These are phyloP conservation scores for Haberlea rhodopensis DNA, from an alignment of 257 asterid species.

Conservation along the genomic window DNA sequence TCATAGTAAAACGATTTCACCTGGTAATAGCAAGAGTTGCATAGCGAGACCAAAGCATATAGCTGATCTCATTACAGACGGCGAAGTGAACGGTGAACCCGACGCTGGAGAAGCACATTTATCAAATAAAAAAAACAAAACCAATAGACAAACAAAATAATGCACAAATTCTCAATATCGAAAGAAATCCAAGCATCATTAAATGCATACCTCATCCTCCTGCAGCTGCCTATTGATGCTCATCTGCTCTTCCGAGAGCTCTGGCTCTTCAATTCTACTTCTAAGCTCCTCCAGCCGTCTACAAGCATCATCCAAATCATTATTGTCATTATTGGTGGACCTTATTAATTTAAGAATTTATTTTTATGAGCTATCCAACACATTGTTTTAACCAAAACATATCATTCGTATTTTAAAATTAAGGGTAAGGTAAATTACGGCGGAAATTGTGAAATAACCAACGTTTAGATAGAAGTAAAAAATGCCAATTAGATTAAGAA, in stretches of 20 bases:
- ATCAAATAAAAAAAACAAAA: neutral
- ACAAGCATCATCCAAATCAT: constrained; percentile 36
- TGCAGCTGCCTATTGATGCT: constrained; percentile 64
- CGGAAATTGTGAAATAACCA: no score
- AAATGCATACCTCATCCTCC: constrained; percentile 68
- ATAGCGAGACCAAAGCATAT: neutral
- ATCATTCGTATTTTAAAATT: no score
- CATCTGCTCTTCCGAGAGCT: constrained; percentile 51
- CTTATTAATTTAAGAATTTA: no score
- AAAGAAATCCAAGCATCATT: constrained; percentile 15
- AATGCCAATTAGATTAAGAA: no score
- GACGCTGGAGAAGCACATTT: neutral
- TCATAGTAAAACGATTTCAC: neutral
- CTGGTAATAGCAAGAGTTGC: constrained; percentile 6
- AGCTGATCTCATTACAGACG: neutral
- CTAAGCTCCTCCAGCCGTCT: constrained; percentile 52
- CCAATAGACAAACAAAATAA: constrained; percentile 8
- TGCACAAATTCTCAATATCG: neutral
- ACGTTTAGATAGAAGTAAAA: no score
- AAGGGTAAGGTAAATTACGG: no score
- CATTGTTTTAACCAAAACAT: constrained; percentile 23
- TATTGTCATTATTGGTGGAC: constrained; percentile 12
- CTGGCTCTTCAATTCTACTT: constrained; percentile 40
- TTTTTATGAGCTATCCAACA: constrained; percentile 13
- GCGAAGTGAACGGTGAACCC: neutral